Evolutionary conservation across 139 green algal genomes (phyloP), one percentile per base, ranked within the genome.

Genomic region (Ettlia oleoabundans): DNA sequence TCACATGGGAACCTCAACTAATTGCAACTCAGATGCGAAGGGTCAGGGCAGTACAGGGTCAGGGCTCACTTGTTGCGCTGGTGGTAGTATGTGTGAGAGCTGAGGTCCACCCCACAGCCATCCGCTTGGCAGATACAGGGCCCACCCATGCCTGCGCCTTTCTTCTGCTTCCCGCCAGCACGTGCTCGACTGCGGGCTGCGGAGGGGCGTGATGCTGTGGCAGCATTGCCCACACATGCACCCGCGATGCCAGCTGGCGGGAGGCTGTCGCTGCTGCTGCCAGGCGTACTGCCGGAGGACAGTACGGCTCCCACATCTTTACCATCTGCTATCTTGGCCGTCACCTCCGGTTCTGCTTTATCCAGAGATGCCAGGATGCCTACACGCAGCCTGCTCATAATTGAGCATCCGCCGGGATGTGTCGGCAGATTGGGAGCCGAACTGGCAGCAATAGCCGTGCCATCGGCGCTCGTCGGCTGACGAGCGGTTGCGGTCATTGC

Each of bases 81-180:
- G 80, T 87, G 72, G 61, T 88, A 88, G 43, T 65, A 87, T 3
- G 81, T 88, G 35, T 84, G 71, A 2, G 13, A 35, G 47, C 30
- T 66, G 1, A 88, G 71, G 21, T 82, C 43, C 3, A 32, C 37
- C 9, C 41, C n/a, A 38, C 84, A 88, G 8, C 80, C 80, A 35
- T 87, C 80, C 2, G 72, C 84, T n/a, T 87, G 80, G 77, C 85
- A 89, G 2, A 77, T 21, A 41, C 53, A 58, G 24, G 67, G 40
- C 21, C 10, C 24, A 38, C 24, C 13, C n/a, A 5, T 26, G 13
- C 0, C 42, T 6, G 30, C 35, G 28, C 22, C 53, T 2, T 65
- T 74, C 66, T 52, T 38, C 37, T 37, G n/a, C 19, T 37, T 32
- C 18, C 37, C 37, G 35, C 7, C 63, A 6, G 5, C 42, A 1